A percentile compares a stretch with the other conserved stretches of the same genome.
Evolutionary conservation across 306 rosid species (phyloP).

Genomic region (Fagus crenata): DNA sequence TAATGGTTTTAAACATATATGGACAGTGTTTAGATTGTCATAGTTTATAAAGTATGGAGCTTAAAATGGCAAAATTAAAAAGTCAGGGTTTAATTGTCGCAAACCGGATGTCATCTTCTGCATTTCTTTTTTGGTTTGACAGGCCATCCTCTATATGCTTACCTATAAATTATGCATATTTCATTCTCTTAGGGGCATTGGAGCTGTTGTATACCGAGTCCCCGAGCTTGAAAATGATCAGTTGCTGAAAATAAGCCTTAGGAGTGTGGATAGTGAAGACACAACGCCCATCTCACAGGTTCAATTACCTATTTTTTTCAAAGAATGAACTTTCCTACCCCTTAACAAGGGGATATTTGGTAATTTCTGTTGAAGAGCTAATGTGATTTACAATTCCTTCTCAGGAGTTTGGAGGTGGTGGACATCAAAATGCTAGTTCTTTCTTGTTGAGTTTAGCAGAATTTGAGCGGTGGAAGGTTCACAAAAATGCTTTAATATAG

Average conservation of each 20-base stretch:
- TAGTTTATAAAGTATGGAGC: no score
- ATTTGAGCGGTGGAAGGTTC: slow-evolving; percentile 69
- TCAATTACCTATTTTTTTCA: slow-evolving; percentile 14
- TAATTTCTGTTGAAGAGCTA: slow-evolving; percentile 12
- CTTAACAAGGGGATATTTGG: slow-evolving; percentile 5
- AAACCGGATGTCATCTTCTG: background rate
- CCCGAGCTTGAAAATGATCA: slow-evolving; percentile 63
- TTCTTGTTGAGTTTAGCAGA: slow-evolving; percentile 59
- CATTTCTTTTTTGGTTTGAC: background rate
- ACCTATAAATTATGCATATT: background rate
- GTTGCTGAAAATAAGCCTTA: slow-evolving; percentile 69
- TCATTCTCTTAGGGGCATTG: slow-evolving; percentile 60
- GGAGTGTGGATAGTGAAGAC: slow-evolving; percentile 70
- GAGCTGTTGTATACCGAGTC: slow-evolving; percentile 74
- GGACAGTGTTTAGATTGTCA: no score
- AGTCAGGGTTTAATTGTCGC: no score
- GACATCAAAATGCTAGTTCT: slow-evolving; percentile 79
- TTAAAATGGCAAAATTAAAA: no score
- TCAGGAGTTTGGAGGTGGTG: slow-evolving; percentile 88
- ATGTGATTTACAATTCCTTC: slow-evolving; percentile 11
- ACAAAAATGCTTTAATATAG: slow-evolving; percentile 9
- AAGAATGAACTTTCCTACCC: slow-evolving; percentile 6
- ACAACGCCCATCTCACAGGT: slow-evolving; percentile 77
- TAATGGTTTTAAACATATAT: no score
- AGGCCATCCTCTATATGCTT: background rate